These are phyloP conservation scores for Hyaloperonospora arabidopsidis DNA, from an alignment of 352 stramenopile species.

Conservation along the genomic window DNA sequence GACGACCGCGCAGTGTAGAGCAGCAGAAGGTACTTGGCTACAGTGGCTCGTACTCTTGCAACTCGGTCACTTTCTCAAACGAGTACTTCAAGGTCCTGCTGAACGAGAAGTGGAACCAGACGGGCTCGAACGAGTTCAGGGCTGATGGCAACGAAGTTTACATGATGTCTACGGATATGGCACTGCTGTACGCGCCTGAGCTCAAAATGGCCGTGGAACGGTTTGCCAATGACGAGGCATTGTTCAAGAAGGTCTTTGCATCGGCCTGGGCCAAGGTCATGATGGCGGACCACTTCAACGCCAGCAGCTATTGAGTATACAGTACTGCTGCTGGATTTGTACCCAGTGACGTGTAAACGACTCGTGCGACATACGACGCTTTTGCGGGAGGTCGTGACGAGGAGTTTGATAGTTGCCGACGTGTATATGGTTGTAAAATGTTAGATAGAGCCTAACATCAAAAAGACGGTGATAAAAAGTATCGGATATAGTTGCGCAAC, in stretches of 20 bases:
- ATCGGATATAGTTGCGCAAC: too few species aligned
- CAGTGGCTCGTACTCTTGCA: slow-evolving; percentile 73
- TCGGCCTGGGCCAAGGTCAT: slow-evolving; percentile 23
- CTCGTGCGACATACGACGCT: not conserved
- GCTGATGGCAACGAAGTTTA: slow-evolving; percentile 22
- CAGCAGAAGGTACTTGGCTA: slow-evolving; percentile 83
- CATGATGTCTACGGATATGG: slow-evolving; percentile 24
- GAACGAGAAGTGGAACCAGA: slow-evolving; percentile 18
- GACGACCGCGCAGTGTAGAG: slow-evolving; percentile 82
- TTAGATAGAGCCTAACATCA: too few species aligned
- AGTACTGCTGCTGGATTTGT: not conserved
- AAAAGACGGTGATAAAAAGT: too few species aligned
- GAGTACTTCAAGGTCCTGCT: slow-evolving; percentile 26
- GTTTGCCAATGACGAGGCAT: slow-evolving; percentile 12
- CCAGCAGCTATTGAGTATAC: slow-evolving; percentile 14
- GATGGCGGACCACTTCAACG: slow-evolving; percentile 24
- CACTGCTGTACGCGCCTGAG: slow-evolving; percentile 19
- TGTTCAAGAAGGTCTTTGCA: slow-evolving; percentile 21
- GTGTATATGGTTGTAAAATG: too few species aligned
- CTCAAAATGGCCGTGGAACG: slow-evolving; percentile 17
- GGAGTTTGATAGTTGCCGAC: too few species aligned
- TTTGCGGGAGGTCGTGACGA: too few species aligned
- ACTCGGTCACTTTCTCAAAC: slow-evolving; percentile 78
- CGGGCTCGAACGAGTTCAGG: slow-evolving; percentile 22
- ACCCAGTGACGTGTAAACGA: not conserved